phyloP scores from a whole-genome alignment of 1,284 basidiomycete genomes.

The Meripilus lineatus region DNA sequence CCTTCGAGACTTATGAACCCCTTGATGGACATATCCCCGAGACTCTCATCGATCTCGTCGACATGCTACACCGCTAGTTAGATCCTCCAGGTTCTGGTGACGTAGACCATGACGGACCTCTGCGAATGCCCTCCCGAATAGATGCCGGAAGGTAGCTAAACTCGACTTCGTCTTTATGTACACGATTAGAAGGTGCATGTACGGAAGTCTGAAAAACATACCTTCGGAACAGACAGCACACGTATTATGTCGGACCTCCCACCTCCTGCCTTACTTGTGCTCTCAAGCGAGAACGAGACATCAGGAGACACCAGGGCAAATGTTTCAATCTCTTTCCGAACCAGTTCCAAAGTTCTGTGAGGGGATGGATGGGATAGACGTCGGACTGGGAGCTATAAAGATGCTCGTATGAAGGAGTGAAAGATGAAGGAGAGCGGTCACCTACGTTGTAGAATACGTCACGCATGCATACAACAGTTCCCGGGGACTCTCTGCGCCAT shows the following conservation, averaged over 20 bases:
- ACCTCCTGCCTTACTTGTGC: constrained; percentile 36
- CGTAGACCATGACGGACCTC: constrained; percentile 60
- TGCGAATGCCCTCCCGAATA: constrained; percentile 63
- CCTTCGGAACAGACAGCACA: constrained; percentile 61
- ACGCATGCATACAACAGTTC: constrained; percentile 76
- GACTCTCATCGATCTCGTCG: constrained; percentile 53
- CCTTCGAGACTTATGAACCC: constrained; percentile 83
- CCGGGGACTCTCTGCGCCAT: constrained; percentile 64
- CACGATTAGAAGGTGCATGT: background rate
- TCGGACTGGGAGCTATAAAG: constrained; percentile 68
- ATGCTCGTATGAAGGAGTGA: constrained; percentile 10
- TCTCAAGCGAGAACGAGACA: constrained; percentile 68
- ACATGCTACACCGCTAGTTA: constrained; percentile 44
- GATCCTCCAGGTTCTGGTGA: too few relatives aligned
- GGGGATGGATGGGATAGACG: constrained; percentile 61
- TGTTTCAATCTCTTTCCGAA: constrained; percentile 67
- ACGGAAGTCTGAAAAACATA: constrained; percentile 20
- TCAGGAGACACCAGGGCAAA: constrained; percentile 69
- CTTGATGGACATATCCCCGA: constrained; percentile 51
- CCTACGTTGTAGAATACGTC: constrained; percentile 85
- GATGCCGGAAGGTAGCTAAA: constrained; percentile 56
- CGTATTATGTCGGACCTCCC: constrained; percentile 34
- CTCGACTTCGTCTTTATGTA: constrained; percentile 53
- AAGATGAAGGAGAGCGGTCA: constrained; percentile 10
- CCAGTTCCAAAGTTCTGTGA: constrained; percentile 52